Base-by-base conservation (phyloP, 2,329 filamentous ascomycete species). In the Sphaerostilbella broomeana region DNA sequence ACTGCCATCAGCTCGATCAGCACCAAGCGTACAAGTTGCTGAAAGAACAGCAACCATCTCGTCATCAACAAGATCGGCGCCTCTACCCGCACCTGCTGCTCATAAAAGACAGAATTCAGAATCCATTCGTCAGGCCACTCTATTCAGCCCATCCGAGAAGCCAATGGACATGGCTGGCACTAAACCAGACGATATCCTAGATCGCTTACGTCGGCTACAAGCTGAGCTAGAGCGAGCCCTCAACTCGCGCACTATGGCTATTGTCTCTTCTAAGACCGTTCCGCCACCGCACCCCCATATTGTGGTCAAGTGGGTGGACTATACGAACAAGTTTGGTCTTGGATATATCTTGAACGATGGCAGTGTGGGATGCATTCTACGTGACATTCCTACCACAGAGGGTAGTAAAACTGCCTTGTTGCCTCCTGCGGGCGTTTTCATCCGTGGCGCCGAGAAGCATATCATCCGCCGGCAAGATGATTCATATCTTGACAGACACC, bases 321-420 rank as follows among this genome's bases (percentile, higher is more conserved):
- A 92, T 59, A 87, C 84, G 43, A 86, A 88, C 61, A 88, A 88
- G 57, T 87, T 88, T 57, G 86, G 86, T 10, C 72, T 92, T 12
- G 86, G 86, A 24, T 92, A 90, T 54, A 86, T 90, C 42, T 67
- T 92, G 38, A 86, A 86, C 46, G 84, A 90, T 48, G 85, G 86
- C 20, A 87, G 80, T 46, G 80, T 89, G 15, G 86, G 85, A 12
- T 88, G 83, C 48, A 76, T 82, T 34, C 64, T 79, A 35, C 67
- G 71, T 17, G 74, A 73, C 42, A 73, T 79, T 38, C 70, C 72
- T 10, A 70, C 69, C 2, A 67, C 66, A 1, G 67, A 72, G 35
- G 72, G 70, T 19, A 63, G 63, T 44, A 69, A 67, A 45, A 64
- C 62, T 2, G 70, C 72, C 10, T 64, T 69, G 42, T 65, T 81